phyloP scores from a whole-genome alignment of 768 basidiomycete genomes.

The Mycena polygramma region DNA sequence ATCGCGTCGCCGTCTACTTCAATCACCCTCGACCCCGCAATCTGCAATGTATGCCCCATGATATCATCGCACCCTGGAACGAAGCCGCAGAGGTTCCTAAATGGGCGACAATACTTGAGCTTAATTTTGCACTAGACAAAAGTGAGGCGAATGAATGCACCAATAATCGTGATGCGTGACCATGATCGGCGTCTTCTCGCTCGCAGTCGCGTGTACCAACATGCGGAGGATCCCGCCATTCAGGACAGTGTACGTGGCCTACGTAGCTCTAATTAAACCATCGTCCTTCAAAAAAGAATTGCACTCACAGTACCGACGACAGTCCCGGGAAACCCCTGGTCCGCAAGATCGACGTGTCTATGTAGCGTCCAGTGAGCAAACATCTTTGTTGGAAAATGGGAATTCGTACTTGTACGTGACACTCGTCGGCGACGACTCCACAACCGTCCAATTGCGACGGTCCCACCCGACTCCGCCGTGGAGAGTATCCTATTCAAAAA shows the following conservation, averaged over 20 bases:
- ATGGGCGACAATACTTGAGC: not conserved
- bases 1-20: constrained; percentile 52
- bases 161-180: constrained; percentile 69
- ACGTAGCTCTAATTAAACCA: not conserved
- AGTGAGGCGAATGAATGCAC: constrained; percentile 40
- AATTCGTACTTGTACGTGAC: constrained; percentile 55
- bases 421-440: constrained; percentile 55
- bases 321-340: constrained; percentile 68
- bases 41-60: constrained; percentile 22
- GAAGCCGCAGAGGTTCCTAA: constrained; percentile 63
- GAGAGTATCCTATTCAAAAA: constrained; percentile 55
- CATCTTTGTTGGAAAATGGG: no score
- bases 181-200: constrained; percentile 70
- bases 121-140: not conserved
- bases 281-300: not conserved
- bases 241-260: constrained; percentile 63
- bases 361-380: not conserved
- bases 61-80: constrained; percentile 52
- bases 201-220: constrained; percentile 59
- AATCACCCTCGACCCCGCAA: constrained; percentile 48
- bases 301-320: constrained; percentile 56
- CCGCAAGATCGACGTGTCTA: constrained; percentile 63
- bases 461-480: constrained; percentile 75
- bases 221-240: constrained; percentile 60
- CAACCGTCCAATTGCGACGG: constrained; percentile 67